Base-by-base conservation (phyloP, 768 basidiomycete genomes). In the Trametes gibbosa region DNA sequence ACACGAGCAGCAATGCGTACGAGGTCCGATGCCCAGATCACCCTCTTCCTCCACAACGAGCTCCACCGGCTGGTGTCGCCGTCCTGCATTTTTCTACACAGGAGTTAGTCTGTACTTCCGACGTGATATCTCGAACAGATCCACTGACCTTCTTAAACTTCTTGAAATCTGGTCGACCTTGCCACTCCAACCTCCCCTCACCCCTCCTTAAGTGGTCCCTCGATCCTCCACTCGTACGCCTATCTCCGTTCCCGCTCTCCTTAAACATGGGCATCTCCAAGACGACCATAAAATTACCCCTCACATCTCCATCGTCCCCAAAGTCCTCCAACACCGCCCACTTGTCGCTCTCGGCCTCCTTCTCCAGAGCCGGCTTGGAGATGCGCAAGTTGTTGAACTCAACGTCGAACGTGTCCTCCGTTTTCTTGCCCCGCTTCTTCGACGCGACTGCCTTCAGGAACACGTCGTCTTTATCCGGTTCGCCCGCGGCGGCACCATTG, bases 211-310 rank as follows among this genome's bases (percentile, higher is more conserved):
- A 51, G 47, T 13, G 55, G 45, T 41, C 54, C 55, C 17, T 67
- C 63, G 37, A 25, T 2, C 9, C 1, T 12, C 39, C 41, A 5
- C n/a, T 34, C 42, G n/a, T n/a, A n/a, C n/a, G n/a, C n/a, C n/a
- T n/a, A n/a, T n/a, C n/a, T n/a, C 21, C 49, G 23, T 32, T 14
- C 54, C 25, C 52, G 43, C 70, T 65, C 58, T 74, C 76, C 66
- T 70, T 72, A 67, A 74, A 78, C 10, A 86, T 75, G 29, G 85
- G 84, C 76, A 89, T 73, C 58, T 89, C 86, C 29, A 87, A 73
- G 27, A 90, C 81, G 2, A 88, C 82, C 89, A 92, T 90, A 62
- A 92, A 91, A 67, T 91, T 91, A 0, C 90, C 90, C 45, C 86
- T 70, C 37, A 91, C 41, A 56, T 80, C 79, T 3, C 70, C 72